phyloP scores from a whole-genome alignment of 176 grass and related monocot species.

The Carex cristatella region DNA sequence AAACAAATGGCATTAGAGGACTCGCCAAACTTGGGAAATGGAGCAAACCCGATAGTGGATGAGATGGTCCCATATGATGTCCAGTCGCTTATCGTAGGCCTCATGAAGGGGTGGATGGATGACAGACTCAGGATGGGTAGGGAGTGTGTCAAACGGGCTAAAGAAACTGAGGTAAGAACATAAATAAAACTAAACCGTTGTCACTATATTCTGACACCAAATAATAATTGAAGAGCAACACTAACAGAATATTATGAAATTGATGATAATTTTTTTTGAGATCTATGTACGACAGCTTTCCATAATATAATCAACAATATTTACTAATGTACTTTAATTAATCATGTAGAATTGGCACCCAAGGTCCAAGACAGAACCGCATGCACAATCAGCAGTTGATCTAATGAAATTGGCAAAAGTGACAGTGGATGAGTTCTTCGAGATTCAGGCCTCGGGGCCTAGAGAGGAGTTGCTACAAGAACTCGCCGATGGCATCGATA shows the following conservation, averaged over 20 bases:
- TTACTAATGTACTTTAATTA: background rate
- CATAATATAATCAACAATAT: background rate
- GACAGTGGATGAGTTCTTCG: constrained; percentile 56
- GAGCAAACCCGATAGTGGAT: constrained; percentile 13
- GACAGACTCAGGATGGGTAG: constrained; percentile 40
- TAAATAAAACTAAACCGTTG: background rate
- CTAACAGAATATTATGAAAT: background rate
- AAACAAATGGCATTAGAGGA: constrained; percentile 36
- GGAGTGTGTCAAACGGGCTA: constrained; percentile 51
- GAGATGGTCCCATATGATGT: constrained; percentile 37
- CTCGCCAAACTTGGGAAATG: background rate
- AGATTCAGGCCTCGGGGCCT: constrained; percentile 36
- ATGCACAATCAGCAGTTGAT: constrained; percentile 58
- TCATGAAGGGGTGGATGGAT: constrained; percentile 50
- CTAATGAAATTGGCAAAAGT: constrained; percentile 60
- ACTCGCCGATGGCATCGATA: constrained; percentile 43
- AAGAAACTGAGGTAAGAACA: constrained; percentile 41
- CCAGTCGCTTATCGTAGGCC: constrained; percentile 32
- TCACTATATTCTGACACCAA: background rate
- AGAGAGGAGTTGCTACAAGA: constrained; percentile 35
- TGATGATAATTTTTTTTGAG: background rate
- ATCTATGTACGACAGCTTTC: background rate
- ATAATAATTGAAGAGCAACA: background rate
- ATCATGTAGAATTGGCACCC: constrained; percentile 51
- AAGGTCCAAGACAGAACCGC: constrained; percentile 56